These are phyloP conservation scores for Linum usitatissimum DNA, from an alignment of 345 rosid species.

Conservation along the genomic window DNA sequence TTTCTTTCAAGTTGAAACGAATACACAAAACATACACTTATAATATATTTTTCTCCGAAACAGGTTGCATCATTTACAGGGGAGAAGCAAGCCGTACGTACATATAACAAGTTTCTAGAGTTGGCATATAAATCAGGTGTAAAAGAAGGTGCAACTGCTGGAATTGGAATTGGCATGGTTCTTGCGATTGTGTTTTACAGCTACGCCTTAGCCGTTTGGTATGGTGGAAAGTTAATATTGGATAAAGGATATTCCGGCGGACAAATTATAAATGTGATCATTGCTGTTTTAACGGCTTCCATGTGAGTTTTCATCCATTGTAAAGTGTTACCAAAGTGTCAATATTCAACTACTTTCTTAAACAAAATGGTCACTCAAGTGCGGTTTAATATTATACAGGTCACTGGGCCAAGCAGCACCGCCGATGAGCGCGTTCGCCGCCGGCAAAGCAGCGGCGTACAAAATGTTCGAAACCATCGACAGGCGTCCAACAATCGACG, in stretches of 20 bases:
- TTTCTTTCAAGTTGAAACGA: no score
- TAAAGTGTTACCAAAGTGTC: no score
- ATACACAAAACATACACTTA: no score
- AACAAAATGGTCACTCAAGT: background rate
- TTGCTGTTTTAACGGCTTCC: constrained; percentile 54
- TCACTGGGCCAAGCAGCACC: constrained; percentile 82
- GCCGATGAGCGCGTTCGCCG: constrained; percentile 59
- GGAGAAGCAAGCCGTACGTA: no score
- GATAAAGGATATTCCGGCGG: constrained; percentile 59
- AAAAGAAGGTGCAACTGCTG: no score
- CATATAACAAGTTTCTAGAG: no score
- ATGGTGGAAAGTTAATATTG: constrained; percentile 45
- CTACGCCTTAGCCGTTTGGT: constrained; percentile 55
- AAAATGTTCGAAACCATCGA: constrained; percentile 73
- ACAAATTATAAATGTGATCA: constrained; percentile 35
- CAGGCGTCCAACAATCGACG: constrained; percentile 58
- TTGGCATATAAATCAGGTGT: no score
- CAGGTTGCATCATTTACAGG: no score
- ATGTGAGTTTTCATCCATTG: constrained; percentile 28
- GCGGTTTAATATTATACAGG: constrained; percentile 30
- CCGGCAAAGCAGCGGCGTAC: constrained; percentile 68
- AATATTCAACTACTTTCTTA: background rate
- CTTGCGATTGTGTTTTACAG: constrained; percentile 8
- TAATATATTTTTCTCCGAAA: no score
- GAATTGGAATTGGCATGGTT: no score